These are phyloP conservation scores for Yarrowia sp. DNA, from an alignment of 805 yeast genomes.

Conservation along the genomic window DNA sequence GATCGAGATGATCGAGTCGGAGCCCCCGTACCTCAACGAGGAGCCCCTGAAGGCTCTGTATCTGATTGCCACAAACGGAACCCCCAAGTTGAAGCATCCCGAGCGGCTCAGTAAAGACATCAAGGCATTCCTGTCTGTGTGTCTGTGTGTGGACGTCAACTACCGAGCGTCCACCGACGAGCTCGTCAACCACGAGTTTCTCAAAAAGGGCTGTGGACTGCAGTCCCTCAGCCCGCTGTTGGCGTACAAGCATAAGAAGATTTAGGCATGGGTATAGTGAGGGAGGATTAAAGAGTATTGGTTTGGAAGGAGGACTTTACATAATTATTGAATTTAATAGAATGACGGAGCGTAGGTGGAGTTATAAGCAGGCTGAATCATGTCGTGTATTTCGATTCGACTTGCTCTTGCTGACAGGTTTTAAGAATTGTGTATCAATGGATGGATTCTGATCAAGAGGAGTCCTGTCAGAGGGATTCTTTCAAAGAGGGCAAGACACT, in stretches of 20 bases:
- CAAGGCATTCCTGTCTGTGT: conserved; percentile 84
- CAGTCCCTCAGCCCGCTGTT: conserved; percentile 23
- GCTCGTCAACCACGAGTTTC: conserved; percentile 73
- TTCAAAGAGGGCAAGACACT: no score
- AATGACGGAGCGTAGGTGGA: background rate
- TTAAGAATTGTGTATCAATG: no score
- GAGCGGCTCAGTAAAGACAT: conserved; percentile 74
- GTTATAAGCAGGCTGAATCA: no score
- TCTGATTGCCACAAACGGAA: conserved; percentile 80
- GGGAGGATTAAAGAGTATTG: background rate
- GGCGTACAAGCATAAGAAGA: conserved; percentile 38
- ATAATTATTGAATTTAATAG: conserved; percentile 22
- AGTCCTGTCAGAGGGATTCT: no score
- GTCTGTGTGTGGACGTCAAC: conserved; percentile 92
- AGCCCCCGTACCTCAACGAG: conserved; percentile 83
- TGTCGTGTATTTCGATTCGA: no score
- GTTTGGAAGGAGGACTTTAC: conserved; percentile 7
- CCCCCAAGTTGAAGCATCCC: conserved; percentile 76
- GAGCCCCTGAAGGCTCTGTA: conserved; percentile 79
- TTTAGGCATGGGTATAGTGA: background rate
- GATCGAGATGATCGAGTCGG: conserved; percentile 85
- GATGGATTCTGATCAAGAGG: no score
- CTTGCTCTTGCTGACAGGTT: no score
- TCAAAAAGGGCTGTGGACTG: conserved; percentile 41
- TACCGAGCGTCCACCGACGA: conserved; percentile 92